These are phyloP conservation scores for Xylariomycetidae sp. DNA, from an alignment of 2,329 filamentous ascomycete genomes.

Conservation along the genomic window DNA sequence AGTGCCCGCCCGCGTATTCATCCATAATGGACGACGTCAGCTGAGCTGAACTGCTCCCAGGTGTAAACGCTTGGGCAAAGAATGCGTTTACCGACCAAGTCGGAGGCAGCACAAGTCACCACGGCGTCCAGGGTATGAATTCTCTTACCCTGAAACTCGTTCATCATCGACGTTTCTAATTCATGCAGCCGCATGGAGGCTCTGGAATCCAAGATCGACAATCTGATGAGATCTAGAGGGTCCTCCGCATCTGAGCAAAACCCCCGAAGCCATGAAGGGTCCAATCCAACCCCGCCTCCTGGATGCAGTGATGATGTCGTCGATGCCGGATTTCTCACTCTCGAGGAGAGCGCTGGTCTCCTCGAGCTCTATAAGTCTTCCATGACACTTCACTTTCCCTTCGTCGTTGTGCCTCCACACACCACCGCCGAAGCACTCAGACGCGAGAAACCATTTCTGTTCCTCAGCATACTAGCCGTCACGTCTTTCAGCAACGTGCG, in stretches of 20 bases:
- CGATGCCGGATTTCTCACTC: slow-evolving; percentile 1
- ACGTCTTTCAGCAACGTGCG: slow-evolving; percentile 2
- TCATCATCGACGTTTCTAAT: background rate
- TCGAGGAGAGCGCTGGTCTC: slow-evolving; percentile 1
- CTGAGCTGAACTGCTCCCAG: background rate
- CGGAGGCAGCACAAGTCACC: slow-evolving; percentile 3
- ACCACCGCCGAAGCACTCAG: slow-evolving; percentile 3
- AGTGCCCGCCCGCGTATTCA: background rate
- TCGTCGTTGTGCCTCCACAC: slow-evolving; percentile 4
- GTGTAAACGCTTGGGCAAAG: slow-evolving; percentile 4
- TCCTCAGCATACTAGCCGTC: slow-evolving; percentile 2
- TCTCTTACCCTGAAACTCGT: background rate
- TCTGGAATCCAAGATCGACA: slow-evolving; percentile 5
- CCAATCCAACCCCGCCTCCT: background rate
- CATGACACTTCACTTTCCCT: slow-evolving; percentile 6
- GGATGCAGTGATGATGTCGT: background rate
- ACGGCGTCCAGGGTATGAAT: slow-evolving; percentile 2
- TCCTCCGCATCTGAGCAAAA: background rate
- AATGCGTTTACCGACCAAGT: slow-evolving; percentile 4
- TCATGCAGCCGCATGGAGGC: slow-evolving; percentile 4
- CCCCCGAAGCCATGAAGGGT: background rate
- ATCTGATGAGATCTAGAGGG: slow-evolving; percentile 3
- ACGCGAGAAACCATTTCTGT: slow-evolving; percentile 6
- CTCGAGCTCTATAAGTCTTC: slow-evolving; percentile 2
- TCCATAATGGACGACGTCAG: background rate